These are phyloP conservation scores for Speleostelium caveatum DNA, from an alignment of 78 protist genomes.

Conservation along the genomic window DNA sequence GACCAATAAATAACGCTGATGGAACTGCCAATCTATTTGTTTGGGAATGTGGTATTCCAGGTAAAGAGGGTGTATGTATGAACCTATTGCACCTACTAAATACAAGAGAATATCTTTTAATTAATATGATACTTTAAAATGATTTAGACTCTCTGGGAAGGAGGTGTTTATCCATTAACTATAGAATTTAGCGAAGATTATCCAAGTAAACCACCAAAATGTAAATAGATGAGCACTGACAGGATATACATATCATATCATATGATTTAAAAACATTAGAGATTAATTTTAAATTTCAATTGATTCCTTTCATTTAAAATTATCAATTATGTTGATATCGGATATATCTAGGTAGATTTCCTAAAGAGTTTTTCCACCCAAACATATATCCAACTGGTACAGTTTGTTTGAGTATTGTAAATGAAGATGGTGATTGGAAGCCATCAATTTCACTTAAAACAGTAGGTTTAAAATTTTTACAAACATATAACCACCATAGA, in stretches of 20 bases:
- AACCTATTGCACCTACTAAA: no score
- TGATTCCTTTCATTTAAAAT: neutral
- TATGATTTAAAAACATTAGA: no score
- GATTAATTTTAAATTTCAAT: no score
- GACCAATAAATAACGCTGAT: constrained; percentile 78
- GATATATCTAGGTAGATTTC: no score
- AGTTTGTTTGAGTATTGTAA: constrained; percentile 96
- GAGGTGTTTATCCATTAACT: constrained; percentile 91
- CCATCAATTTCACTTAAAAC: constrained; percentile 94
- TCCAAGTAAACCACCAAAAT: constrained; percentile 97
- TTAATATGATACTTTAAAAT: neutral
- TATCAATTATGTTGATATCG: neutral
- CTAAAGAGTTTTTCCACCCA: constrained; percentile 86
- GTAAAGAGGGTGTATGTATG: constrained; percentile 85
- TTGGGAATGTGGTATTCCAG: constrained; percentile 96
- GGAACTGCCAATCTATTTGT: constrained; percentile 82
- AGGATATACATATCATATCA: no score
- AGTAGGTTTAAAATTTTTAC: constrained; percentile 28
- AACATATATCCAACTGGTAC: constrained; percentile 97
- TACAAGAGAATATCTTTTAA: no score
- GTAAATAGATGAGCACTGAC: no score
- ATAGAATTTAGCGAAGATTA: constrained; percentile 95
- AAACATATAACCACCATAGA: neutral
- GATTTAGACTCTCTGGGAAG: constrained; percentile 93
- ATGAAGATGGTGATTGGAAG: constrained; percentile 98